Evolutionary conservation across 495 filamentous ascomycete genomes (phyloP).

Genomic region (Hypoxylon crocopeplum): DNA sequence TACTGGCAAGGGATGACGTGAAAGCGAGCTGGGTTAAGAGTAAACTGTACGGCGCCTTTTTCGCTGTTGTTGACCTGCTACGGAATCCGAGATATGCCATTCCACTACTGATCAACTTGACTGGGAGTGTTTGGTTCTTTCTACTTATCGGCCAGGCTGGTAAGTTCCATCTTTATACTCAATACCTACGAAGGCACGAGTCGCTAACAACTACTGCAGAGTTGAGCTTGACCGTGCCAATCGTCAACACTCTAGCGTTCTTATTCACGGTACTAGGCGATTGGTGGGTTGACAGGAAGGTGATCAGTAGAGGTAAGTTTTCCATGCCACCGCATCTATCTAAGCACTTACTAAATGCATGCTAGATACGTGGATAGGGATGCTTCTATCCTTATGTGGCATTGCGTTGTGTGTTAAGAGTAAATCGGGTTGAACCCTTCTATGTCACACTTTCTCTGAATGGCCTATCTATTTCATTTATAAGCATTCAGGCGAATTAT

Average conservation of each 20-base stretch:
- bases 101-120: constrained; percentile 87
- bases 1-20: constrained; percentile 49
- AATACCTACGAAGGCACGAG: background rate
- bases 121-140: constrained; percentile 98
- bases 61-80: constrained; percentile 79
- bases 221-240: constrained; percentile 89
- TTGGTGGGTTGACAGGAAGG: constrained; percentile 92
- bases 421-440: constrained; percentile 53
- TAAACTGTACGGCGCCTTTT: constrained; percentile 64
- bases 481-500: background rate
- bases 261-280: constrained; percentile 94
- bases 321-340: background rate
- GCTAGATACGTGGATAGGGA: constrained; percentile 86
- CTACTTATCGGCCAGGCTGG: constrained; percentile 90
- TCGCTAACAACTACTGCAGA: constrained; percentile 58
- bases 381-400: constrained; percentile 79
- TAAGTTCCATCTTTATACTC: constrained; percentile 50
- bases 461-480: too few relatives aligned
- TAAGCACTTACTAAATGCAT: constrained; percentile 6
- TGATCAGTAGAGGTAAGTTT: constrained; percentile 74
- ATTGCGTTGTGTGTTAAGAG: constrained; percentile 87
- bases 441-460: too few relatives aligned
- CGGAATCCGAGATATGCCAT: constrained; percentile 82
- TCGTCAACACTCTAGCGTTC: constrained; percentile 93
- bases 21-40: constrained; percentile 58